Evolutionary conservation across 768 basidiomycete genomes (phyloP).

Genomic region (Nidula microcarpa): DNA sequence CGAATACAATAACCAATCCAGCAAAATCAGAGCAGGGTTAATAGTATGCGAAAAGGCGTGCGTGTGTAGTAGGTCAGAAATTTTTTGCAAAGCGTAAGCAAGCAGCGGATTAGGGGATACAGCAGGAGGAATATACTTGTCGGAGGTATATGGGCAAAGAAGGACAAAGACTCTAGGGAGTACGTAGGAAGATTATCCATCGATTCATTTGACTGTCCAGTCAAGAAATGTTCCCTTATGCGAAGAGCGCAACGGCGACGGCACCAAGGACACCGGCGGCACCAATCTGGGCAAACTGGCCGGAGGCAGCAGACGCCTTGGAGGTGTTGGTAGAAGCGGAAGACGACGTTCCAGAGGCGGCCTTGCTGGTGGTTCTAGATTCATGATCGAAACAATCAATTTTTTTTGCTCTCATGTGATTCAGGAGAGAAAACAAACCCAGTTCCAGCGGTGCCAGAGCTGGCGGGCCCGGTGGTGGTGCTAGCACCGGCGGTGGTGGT

Average conservation of each 20-base stretch:
- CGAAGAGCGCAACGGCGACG: conserved; percentile 38
- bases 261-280: conserved; percentile 38
- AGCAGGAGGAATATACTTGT: not conserved
- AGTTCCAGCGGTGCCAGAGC: conserved; percentile 1
- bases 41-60: no score
- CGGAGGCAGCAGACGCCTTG: conserved; percentile 20
- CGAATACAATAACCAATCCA: no score
- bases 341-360: not conserved
- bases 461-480: conserved; percentile 2
- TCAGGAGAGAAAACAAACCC: no score
- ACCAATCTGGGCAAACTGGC: conserved; percentile 30
- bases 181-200: not conserved
- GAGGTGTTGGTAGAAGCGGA: conserved; percentile 1
- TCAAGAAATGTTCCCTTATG: conserved; percentile 18
- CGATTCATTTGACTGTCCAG: no score
- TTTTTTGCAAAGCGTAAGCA: not conserved
- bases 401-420: no score
- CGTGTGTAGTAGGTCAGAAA: no score
- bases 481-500: conserved; percentile 2
- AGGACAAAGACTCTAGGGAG: conserved; percentile 8
- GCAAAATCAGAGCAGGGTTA: no score
- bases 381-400: no score
- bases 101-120: not conserved
- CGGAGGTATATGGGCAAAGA: not conserved
- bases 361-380: not conserved